Evolutionary conservation across 768 basidiomycete genomes (phyloP).

Genomic region (Boletus subparvulus): DNA sequence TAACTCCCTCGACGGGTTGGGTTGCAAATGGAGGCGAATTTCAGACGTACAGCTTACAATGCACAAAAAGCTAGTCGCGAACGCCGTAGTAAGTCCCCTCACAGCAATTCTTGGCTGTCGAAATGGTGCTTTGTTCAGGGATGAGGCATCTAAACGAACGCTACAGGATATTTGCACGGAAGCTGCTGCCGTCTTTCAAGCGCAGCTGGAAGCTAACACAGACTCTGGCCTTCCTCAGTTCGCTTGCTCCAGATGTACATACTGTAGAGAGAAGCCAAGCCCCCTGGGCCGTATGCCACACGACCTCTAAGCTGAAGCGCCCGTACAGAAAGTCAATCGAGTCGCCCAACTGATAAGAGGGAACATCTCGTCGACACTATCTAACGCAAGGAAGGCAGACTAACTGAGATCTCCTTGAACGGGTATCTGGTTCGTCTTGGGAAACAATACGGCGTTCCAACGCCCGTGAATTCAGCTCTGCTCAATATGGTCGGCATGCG

Average conservation of each 20-base stretch:
- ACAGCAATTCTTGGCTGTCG: constrained; percentile 77
- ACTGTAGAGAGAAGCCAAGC: constrained; percentile 26
- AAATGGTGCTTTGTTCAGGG: constrained; percentile 70
- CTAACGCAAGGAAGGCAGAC: constrained; percentile 58
- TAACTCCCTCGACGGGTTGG: constrained; percentile 52
- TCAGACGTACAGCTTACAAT: constrained; percentile 64
- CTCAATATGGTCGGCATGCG: constrained; percentile 61
- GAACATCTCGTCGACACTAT: constrained; percentile 82
- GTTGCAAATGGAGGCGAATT: constrained; percentile 63
- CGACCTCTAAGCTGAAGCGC: constrained; percentile 41
- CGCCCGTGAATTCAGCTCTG: constrained; percentile 57
- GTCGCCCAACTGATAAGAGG: constrained; percentile 56
- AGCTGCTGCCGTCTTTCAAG: constrained; percentile 58
- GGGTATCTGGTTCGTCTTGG: constrained; percentile 77
- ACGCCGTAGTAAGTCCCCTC: constrained; percentile 81
- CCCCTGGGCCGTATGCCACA: constrained; percentile 44
- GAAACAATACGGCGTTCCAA: constrained; percentile 50
- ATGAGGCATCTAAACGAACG: constrained; percentile 44
- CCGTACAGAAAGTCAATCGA: constrained; percentile 57
- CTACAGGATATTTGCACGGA: constrained; percentile 64
- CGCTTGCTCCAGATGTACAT: constrained; percentile 24
- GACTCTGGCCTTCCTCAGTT: constrained; percentile 20
- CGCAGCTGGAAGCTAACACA: constrained; percentile 46
- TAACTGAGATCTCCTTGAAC: constrained; percentile 82
- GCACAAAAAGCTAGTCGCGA: constrained; percentile 79